A percentile compares a stretch with the other conserved stretches of the same genome.
Conservation (phyloP, 2,329 filamentous ascomycete genomes). For the Gaeumannomyces sp. region DNA sequence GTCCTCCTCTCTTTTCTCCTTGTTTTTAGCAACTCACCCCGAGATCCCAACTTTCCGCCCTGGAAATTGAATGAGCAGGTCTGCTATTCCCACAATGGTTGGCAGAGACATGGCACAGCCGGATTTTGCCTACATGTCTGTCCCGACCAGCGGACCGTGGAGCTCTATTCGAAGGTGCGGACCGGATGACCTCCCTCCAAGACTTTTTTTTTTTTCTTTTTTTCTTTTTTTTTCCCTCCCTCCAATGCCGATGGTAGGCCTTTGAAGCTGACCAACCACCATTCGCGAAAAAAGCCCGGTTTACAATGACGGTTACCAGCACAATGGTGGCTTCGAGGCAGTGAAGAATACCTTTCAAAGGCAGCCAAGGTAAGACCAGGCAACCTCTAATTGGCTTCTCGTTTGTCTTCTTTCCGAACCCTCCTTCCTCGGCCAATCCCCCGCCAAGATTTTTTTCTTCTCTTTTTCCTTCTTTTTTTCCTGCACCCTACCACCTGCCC, state of each 20-base stretch:
- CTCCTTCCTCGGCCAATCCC: neutral
- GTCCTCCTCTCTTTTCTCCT: conserved; percentile 2
- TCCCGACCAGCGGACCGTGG: conserved; percentile 43
- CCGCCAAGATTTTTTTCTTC: neutral
- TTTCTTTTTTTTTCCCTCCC: neutral
- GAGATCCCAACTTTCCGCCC: neutral
- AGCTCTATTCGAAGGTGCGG: conserved; percentile 41
- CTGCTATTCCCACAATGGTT: conserved; percentile 24
- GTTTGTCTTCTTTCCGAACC: neutral
- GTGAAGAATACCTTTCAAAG: conserved; percentile 20
- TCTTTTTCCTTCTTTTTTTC: neutral
- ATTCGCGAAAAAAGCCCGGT: conserved; percentile 22
- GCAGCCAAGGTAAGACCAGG: conserved; percentile 25
- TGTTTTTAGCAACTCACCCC: neutral
- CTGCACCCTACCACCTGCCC: neutral
- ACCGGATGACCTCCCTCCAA: conserved; percentile 8
- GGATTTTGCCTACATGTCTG: conserved; percentile 42
- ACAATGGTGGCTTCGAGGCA: conserved; percentile 25
- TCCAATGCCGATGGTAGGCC: neutral
- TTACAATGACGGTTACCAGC: conserved; percentile 28
- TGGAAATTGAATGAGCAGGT: neutral
- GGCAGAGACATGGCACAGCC: conserved; percentile 39
- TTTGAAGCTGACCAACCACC: conserved; percentile 3
- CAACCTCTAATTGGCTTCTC: conserved; percentile 7
- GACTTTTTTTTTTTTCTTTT: neutral